A percentile compares a stretch with the other conserved stretches of the same genome.
Evolutionary conservation across 2,329 filamentous ascomycete genomes (phyloP).

Genomic region (Samsoniella hepiali): DNA sequence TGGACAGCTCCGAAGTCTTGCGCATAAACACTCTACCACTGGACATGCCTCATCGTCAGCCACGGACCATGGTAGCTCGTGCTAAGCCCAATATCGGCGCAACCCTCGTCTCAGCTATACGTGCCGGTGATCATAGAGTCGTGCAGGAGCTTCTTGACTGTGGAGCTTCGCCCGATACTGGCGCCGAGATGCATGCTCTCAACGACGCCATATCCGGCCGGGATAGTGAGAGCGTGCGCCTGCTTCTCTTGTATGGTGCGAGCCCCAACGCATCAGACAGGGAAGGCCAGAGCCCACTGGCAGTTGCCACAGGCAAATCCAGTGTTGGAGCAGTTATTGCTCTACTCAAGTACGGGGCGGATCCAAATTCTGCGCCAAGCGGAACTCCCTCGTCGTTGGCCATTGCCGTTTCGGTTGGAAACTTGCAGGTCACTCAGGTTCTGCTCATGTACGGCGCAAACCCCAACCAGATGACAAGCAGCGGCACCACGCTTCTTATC

Average conservation of each 20-base stretch:
- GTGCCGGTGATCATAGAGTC: background rate
- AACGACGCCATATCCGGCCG: slow-evolving; percentile 50
- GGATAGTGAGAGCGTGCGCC: slow-evolving; percentile 52
- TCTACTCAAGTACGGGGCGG: slow-evolving; percentile 63
- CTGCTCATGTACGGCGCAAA: slow-evolving; percentile 61
- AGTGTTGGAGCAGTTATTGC: slow-evolving; percentile 56
- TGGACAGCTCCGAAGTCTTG: slow-evolving; percentile 5
- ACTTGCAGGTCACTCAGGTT: slow-evolving; percentile 55
- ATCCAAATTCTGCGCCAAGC: slow-evolving; percentile 51
- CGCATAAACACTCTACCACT: background rate
- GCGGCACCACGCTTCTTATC: slow-evolving; percentile 60
- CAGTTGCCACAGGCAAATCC: slow-evolving; percentile 47
- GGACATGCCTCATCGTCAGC: slow-evolving; percentile 10
- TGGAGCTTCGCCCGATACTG: slow-evolving; percentile 51
- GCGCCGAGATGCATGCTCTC: slow-evolving; percentile 45
- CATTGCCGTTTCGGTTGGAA: slow-evolving; percentile 48
- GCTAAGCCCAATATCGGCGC: background rate
- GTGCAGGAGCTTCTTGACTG: slow-evolving; percentile 51
- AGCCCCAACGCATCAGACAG: slow-evolving; percentile 52
- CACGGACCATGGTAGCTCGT: background rate
- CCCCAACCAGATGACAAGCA: slow-evolving; percentile 49
- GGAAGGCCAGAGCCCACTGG: slow-evolving; percentile 50
- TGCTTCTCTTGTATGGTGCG: slow-evolving; percentile 55
- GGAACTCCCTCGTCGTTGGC: slow-evolving; percentile 53
- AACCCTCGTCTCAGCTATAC: background rate